These are phyloP conservation scores for Globisporangium camurandrum DNA, from an alignment of 352 stramenopile species.

Conservation along the genomic window DNA sequence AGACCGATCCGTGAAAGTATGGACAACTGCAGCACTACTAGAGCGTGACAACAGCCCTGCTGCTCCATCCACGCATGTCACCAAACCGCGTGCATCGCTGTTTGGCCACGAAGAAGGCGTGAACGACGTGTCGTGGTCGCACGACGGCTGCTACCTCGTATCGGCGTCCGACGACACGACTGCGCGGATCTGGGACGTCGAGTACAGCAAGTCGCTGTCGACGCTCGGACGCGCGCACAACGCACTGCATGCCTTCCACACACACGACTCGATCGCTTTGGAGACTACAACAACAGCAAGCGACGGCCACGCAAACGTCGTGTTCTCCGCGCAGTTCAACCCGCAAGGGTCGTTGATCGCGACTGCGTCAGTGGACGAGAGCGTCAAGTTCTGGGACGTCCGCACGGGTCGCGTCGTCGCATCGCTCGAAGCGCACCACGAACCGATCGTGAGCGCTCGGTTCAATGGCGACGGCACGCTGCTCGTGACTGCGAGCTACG, in stretches of 20 bases:
- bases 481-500: constrained; percentile 78
- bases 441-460: constrained; percentile 91
- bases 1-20: constrained; percentile 75
- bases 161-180: constrained; percentile 96
- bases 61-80: constrained; percentile 1
- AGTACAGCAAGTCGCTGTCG: constrained; percentile 64
- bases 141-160: constrained; percentile 78
- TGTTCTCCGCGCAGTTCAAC: constrained; percentile 95
- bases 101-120: constrained; percentile 92
- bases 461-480: constrained; percentile 95
- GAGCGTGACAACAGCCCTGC: not conserved
- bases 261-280: constrained; percentile 8
- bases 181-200: constrained; percentile 91
- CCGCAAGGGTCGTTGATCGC: constrained; percentile 89
- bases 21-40: constrained; percentile 26
- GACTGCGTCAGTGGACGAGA: constrained; percentile 92
- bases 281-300: not conserved
- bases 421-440: constrained; percentile 89
- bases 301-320: constrained; percentile 89
- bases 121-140: constrained; percentile 90
- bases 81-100: constrained; percentile 31
- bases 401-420: constrained; percentile 84
- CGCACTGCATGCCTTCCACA: constrained; percentile 15
- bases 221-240: constrained; percentile 56
- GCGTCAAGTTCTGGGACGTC: constrained; percentile 94